phyloP scores from a whole-genome alignment of 2,329 filamentous ascomycete genomes.

The Ramularia endophylla region DNA sequence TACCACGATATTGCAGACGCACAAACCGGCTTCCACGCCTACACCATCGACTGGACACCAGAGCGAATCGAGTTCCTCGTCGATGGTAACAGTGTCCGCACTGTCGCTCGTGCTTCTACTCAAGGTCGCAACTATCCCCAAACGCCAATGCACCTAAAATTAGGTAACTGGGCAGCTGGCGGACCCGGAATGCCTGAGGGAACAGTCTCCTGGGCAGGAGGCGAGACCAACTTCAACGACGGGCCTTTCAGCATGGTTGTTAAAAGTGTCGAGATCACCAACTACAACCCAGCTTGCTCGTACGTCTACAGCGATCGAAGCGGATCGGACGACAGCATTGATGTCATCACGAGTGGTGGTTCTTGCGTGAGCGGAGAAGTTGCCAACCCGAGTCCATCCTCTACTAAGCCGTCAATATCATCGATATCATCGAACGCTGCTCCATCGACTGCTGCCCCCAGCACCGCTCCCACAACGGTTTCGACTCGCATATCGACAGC shows the following conservation, averaged over 20 bases:
- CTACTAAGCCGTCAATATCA: too few relatives aligned
- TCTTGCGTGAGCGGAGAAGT: conserved; percentile 29
- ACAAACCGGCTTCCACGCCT: conserved; percentile 59
- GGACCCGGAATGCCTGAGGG: conserved; percentile 44
- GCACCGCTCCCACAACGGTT: too few relatives aligned
- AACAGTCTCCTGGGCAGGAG: conserved; percentile 63
- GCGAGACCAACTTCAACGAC: conserved; percentile 43
- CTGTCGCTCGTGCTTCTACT: conserved; percentile 54
- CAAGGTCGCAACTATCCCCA: conserved; percentile 68
- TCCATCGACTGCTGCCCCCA: too few relatives aligned
- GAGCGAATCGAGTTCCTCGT: conserved; percentile 63
- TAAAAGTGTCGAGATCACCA: conserved; percentile 45
- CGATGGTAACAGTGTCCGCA: conserved; percentile 61
- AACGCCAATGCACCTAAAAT: conserved; percentile 64
- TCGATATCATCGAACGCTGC: too few relatives aligned
- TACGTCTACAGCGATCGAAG: conserved; percentile 47
- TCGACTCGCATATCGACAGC: conserved; percentile 11
- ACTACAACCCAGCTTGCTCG: conserved; percentile 46
- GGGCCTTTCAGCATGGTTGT: conserved; percentile 50
- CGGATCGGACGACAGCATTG: conserved; percentile 46
- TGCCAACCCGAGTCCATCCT: conserved; percentile 4
- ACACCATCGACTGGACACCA: conserved; percentile 65
- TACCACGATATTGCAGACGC: conserved; percentile 55
- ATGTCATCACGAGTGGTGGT: conserved; percentile 31
- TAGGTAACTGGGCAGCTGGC: conserved; percentile 46